Evolutionary conservation across 2,329 filamentous ascomycete genomes (phyloP).

Genomic region (Ophiostoma sp.): DNA sequence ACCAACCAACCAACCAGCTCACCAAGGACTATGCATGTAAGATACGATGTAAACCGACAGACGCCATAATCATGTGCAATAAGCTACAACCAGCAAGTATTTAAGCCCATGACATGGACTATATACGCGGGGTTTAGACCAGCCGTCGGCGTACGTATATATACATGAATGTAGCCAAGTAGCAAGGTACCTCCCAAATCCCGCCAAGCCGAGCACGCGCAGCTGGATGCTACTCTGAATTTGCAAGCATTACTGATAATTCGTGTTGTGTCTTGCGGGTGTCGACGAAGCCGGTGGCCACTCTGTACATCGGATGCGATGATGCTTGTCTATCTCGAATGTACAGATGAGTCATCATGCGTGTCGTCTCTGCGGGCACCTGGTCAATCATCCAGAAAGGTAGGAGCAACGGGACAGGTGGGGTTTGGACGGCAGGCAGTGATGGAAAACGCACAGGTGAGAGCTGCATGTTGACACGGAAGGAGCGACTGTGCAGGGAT

Average conservation of each 20-base stretch:
- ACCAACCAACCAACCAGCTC: neutral
- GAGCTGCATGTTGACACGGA: conserved; percentile 1
- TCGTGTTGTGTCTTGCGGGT: neutral
- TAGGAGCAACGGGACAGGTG: neutral
- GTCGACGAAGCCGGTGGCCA: neutral
- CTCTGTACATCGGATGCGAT: neutral
- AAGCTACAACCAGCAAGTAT: neutral
- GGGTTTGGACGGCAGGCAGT: neutral
- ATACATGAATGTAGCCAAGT: neutral
- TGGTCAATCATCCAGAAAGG: neutral
- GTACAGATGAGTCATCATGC: neutral
- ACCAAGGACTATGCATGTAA: neutral
- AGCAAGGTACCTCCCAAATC: neutral
- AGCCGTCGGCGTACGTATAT: neutral
- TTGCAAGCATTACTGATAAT: neutral
- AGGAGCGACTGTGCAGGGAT: neutral
- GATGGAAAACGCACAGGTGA: neutral
- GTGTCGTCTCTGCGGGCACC: neutral
- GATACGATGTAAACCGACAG: neutral
- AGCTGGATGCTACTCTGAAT: neutral
- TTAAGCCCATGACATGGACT: neutral
- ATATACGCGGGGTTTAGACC: conserved; percentile 10
- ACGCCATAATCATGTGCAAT: neutral
- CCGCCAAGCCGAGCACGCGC: conserved; percentile 10
- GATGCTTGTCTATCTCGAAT: neutral